phyloP scores from a whole-genome alignment of 768 basidiomycete species.

The Xerocomellus dryophilus region DNA sequence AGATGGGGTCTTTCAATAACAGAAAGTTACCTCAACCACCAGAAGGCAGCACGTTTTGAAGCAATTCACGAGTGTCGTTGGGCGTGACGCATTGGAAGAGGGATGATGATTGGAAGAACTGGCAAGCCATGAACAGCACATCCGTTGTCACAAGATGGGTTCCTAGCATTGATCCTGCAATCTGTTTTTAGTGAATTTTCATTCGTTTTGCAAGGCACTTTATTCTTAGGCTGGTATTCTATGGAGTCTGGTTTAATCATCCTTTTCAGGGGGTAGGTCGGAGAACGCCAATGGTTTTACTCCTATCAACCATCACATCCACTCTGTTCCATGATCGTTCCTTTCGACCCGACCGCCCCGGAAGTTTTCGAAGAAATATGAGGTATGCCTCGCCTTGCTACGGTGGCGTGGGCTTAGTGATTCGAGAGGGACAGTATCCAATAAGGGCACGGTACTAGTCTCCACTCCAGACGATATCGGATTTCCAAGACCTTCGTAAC shows the following conservation, averaged over 20 bases:
- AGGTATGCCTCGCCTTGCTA: too few relatives aligned
- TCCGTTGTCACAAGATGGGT: slow-evolving; percentile 14
- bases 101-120: slow-evolving; percentile 11
- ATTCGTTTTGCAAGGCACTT: slow-evolving; percentile 8
- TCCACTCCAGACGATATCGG: neutral
- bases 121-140: slow-evolving; percentile 8
- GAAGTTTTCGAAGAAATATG: too few relatives aligned
- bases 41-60: slow-evolving; percentile 74
- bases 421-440: too few relatives aligned
- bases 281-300: neutral
- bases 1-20: slow-evolving; percentile 92
- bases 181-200: slow-evolving; percentile 16
- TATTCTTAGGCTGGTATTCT: neutral
- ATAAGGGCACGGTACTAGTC: neutral
- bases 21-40: slow-evolving; percentile 93
- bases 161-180: slow-evolving; percentile 23
- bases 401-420: too few relatives aligned
- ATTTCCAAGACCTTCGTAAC: neutral
- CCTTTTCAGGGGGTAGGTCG: neutral
- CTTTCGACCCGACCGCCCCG: neutral
- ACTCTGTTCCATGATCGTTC: neutral
- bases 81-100: slow-evolving; percentile 6
- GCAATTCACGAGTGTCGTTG: neutral
- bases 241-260: neutral
- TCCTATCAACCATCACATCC: neutral